Evolutionary conservation across 2,329 filamentous ascomycete species (phyloP).

Genomic region (Ophiostoma angusticollis): DNA sequence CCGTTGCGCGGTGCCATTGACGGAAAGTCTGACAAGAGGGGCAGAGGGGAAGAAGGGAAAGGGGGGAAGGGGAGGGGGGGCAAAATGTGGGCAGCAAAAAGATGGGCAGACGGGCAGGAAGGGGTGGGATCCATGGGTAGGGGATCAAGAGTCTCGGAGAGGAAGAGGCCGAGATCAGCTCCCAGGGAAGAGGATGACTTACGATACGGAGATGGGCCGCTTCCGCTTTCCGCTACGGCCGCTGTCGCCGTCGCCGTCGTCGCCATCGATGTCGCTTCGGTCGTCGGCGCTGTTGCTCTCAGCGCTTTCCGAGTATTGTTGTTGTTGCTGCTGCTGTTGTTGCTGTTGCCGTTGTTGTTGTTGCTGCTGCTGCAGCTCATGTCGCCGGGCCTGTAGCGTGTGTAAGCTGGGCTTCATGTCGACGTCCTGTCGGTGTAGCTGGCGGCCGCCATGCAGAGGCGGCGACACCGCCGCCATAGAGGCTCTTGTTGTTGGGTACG

Average conservation of each 20-base stretch:
- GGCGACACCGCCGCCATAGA: neutral
- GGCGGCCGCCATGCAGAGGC: neutral
- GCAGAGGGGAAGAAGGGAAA: no score
- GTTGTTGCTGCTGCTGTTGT: constrained; percentile 3
- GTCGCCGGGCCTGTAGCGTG: neutral
- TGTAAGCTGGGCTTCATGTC: constrained; percentile 6
- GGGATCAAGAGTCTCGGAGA: constrained; percentile 1
- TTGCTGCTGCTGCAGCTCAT: neutral
- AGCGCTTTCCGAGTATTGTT: constrained; percentile 15
- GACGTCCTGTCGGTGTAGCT: constrained; percentile 1
- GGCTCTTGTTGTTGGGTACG: no score
- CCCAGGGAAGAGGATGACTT: no score
- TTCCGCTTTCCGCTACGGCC: constrained; percentile 42
- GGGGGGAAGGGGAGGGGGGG: no score
- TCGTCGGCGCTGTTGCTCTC: constrained; percentile 27
- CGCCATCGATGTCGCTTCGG: constrained; percentile 28
- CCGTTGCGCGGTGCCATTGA: no score
- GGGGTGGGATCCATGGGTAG: neutral
- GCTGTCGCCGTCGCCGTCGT: constrained; percentile 31
- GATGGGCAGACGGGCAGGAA: neutral
- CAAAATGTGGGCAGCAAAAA: no score
- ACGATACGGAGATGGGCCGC: constrained; percentile 49
- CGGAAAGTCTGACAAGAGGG: no score
- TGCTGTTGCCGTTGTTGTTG: neutral
- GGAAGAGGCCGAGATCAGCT: no score